These are phyloP conservation scores for Hydrangea macrophylla DNA, from an alignment of 148 eudicot species.

Conservation along the genomic window DNA sequence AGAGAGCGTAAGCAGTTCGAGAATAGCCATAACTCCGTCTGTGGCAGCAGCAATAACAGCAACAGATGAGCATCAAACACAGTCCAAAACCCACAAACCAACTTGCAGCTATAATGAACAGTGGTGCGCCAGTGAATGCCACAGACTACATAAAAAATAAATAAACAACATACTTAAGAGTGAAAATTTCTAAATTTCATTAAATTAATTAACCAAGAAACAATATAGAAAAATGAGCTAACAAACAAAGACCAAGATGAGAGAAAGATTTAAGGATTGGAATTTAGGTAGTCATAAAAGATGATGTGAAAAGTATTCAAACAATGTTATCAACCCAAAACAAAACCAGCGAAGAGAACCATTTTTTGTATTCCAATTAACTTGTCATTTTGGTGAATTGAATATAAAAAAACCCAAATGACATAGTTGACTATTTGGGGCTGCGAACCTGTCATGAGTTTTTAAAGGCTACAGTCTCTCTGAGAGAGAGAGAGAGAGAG, in stretches of 20 bases:
- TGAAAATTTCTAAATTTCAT: background rate
- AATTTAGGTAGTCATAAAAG: background rate
- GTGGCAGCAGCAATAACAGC: constrained; percentile 42
- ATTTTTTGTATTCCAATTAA: too few relatives aligned
- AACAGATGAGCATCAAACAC: constrained; percentile 27
- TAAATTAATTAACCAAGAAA: too few relatives aligned
- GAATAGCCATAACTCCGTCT: constrained; percentile 34
- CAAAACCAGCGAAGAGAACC: too few relatives aligned
- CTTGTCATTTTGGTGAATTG: too few relatives aligned
- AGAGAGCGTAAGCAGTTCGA: constrained; percentile 35
- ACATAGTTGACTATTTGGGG: background rate
- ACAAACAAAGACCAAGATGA: background rate
- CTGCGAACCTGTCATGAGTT: background rate
- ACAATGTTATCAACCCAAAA: too few relatives aligned
- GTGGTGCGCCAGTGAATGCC: constrained; percentile 34
- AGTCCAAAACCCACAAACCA: constrained; percentile 47
- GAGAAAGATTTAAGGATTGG: background rate
- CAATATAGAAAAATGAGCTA: background rate
- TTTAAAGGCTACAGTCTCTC: too few relatives aligned
- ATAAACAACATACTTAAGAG: constrained; percentile 11
- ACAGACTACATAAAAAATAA: constrained; percentile 44
- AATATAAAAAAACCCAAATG: background rate
- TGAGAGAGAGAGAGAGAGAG: too few relatives aligned
- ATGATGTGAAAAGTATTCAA: too few relatives aligned
- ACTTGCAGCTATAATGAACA: constrained; percentile 30